phyloP scores from a whole-genome alignment of 2,329 filamentous ascomycete species.

The Sclerotinia sclerotiorum region DNA sequence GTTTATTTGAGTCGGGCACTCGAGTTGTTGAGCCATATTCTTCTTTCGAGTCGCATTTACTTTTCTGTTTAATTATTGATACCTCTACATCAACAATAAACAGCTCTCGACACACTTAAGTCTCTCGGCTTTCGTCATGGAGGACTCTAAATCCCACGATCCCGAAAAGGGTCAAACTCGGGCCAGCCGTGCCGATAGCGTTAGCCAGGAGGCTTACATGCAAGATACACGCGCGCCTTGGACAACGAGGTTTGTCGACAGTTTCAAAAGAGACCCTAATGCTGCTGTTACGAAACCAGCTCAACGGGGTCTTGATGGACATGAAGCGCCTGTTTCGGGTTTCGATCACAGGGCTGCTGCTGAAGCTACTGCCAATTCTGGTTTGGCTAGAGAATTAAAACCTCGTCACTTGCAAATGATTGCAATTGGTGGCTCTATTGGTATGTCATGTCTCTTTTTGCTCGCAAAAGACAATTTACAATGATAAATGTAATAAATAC shows the following conservation, averaged over 20 bases:
- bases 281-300: constrained; percentile 48
- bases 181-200: neutral
- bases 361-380: constrained; percentile 66
- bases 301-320: constrained; percentile 15
- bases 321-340: constrained; percentile 33
- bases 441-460: constrained; percentile 20
- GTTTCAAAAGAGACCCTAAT: constrained; percentile 38
- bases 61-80: neutral
- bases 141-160: constrained; percentile 7
- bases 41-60: neutral
- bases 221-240: constrained; percentile 27
- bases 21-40: neutral
- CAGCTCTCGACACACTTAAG: neutral
- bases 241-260: constrained; percentile 34
- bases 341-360: constrained; percentile 64
- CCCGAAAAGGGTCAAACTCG: constrained; percentile 10
- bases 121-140: constrained; percentile 2
- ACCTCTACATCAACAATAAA: constrained; percentile 1
- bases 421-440: constrained; percentile 46
- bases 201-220: neutral
- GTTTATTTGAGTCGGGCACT: constrained; percentile 7
- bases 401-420: constrained; percentile 60
- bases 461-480: no score
- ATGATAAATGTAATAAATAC: neutral
- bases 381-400: constrained; percentile 60